Evolutionary conservation across 192 early-diverging fungal genomes (phyloP), one percentile per base, ranked within the genome.

Genomic region (Coemansia sp.): DNA sequence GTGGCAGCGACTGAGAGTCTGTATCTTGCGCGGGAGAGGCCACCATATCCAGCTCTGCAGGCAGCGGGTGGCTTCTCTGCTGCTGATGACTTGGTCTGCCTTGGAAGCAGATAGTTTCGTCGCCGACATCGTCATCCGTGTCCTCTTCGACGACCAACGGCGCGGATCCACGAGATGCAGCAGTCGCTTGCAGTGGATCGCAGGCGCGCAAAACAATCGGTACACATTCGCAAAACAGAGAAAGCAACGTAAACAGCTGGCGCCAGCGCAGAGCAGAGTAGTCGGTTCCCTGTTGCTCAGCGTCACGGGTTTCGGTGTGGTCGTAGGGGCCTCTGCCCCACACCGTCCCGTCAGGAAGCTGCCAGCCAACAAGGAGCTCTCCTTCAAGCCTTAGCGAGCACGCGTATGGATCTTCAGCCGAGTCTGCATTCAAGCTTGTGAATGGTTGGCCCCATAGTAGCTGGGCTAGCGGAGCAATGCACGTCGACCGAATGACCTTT

Each of bases 331-430:
- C 41, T 3, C 24, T 44, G 9, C 57, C 69, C 69, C 69, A 72
- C 13, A 72, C 69, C 8, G 61, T 52, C 18, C 60, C 69, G 18
- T 72, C 69, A 6, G 69, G 69, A 19, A 72, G 57, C 47, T 50
- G 53, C 69, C 69, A 72, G 5, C 69, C 69, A n/a, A 46, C 48
- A 38, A 72, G 43, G 34, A 60, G 14, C 37, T 52, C 61, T 11
- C 55, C 53, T 26, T 72, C 61, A 0, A 33, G 38, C 36, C 49
- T n/a, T 37, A 39, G 7, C 13, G 32, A 37, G 4, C 33, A 30
- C 7, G 34, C 33, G 2, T 8, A 10, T n/a, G 19, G 22, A 22
- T n/a, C 28, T 4, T 13, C n/a, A 7, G 28, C 14, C 2, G 6
- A 5, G 3, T n/a, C 28, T 19, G 13, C 44, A 20, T 6, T 1